phyloP scores from a whole-genome alignment of 1,284 basidiomycete species.

The Ganoderma meredithae region DNA sequence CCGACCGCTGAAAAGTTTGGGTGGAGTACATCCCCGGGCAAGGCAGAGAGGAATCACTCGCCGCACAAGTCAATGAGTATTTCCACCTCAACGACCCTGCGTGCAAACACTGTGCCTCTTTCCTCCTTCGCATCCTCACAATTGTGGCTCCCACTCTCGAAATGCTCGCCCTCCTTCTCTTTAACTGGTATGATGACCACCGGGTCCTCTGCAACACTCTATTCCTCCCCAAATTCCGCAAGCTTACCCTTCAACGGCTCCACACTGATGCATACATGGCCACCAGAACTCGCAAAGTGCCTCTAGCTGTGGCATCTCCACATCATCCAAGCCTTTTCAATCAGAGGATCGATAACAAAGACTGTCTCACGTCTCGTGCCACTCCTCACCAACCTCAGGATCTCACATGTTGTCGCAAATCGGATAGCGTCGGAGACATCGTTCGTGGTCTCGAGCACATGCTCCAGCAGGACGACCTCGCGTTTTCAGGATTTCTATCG shows the following conservation, averaged over 20 bases:
- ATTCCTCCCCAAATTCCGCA: not conserved
- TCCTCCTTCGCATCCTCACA: not conserved
- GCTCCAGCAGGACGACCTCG: constrained; percentile 1
- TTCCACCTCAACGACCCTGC: not conserved
- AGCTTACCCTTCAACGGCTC: not conserved
- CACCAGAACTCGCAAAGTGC: not conserved
- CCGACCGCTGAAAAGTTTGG: not conserved
- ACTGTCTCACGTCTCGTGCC: not conserved
- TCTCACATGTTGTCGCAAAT: not conserved
- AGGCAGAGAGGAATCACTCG: not conserved
- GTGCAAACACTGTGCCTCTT: not conserved
- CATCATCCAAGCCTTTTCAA: not conserved
- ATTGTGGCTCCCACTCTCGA: not conserved
- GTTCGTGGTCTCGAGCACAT: not conserved
- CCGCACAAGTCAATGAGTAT: not conserved
- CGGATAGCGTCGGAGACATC: not conserved
- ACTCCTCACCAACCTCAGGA: not conserved
- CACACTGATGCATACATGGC: not conserved
- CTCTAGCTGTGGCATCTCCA: not conserved
- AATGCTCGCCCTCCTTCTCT: not conserved
- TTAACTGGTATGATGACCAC: not conserved
- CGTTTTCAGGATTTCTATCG: not conserved
- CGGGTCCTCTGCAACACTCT: not conserved
- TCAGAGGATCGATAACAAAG: not conserved
- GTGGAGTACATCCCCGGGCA: not conserved